These are phyloP conservation scores for Papiliotrema terrestris DNA, from an alignment of 1,284 basidiomycete species.

Conservation along the genomic window DNA sequence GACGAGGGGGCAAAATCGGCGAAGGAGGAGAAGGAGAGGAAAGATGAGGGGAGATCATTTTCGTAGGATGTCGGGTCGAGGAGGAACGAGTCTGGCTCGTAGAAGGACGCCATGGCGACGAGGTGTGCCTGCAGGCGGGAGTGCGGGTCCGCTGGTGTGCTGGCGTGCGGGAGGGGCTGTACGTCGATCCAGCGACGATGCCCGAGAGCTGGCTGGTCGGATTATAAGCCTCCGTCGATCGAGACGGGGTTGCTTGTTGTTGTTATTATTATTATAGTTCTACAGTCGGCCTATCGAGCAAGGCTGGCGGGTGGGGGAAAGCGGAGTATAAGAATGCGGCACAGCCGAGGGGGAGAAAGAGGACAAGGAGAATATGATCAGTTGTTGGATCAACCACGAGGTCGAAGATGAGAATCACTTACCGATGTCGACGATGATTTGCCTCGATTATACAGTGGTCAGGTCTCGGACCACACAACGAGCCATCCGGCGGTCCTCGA, in stretches of 20 bases:
- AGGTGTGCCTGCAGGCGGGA: conserved; percentile 6
- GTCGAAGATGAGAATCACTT: too few species aligned
- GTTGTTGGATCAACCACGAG: too few species aligned
- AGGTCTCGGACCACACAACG: too few species aligned
- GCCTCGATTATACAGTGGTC: too few species aligned
- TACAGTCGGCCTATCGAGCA: not conserved
- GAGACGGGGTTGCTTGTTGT: too few species aligned
- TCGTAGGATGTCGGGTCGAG: conserved; percentile 25
- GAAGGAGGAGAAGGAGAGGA: conserved; percentile 39
- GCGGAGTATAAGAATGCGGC: not conserved
- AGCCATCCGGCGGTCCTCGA: too few species aligned
- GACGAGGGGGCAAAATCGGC: conserved; percentile 19
- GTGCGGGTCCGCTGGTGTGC: conserved; percentile 9
- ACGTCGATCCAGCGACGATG: conserved; percentile 14
- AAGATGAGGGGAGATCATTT: conserved; percentile 18
- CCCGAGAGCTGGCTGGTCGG: not conserved
- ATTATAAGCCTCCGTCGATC: too few species aligned
- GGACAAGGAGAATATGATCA: not conserved
- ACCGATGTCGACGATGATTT: too few species aligned
- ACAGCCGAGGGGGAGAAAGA: not conserved
- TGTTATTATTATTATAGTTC: too few species aligned
- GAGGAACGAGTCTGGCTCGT: conserved; percentile 26
- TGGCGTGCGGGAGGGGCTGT: conserved; percentile 3
- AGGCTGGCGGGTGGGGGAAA: not conserved
- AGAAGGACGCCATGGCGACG: conserved; percentile 28